Evolutionary conservation across 352 stramenopile species (phyloP).

Genomic region (Globisporangium emineosum): DNA sequence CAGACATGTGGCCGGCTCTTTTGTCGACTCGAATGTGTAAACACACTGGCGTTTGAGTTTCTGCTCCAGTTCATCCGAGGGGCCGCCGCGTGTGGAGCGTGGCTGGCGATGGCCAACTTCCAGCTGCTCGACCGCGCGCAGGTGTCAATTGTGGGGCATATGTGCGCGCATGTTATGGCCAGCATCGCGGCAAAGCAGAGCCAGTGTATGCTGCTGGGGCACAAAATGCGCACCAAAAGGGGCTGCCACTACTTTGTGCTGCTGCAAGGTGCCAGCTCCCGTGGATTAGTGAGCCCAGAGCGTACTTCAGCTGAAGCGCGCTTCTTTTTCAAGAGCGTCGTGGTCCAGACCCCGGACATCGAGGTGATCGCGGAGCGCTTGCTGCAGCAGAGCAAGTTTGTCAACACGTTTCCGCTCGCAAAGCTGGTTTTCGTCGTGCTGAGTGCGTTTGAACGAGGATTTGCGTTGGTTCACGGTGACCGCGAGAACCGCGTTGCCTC

Average conservation of each 20-base stretch:
- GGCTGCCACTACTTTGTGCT: constrained; percentile 41
- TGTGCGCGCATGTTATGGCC: constrained; percentile 53
- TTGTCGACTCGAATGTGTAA: constrained; percentile 34
- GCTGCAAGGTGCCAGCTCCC: neutral
- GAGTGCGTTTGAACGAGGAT: constrained; percentile 26
- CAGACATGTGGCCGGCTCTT: constrained; percentile 50
- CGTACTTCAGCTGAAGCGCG: constrained; percentile 8
- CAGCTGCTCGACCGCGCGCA: constrained; percentile 22
- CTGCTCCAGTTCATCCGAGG: constrained; percentile 51
- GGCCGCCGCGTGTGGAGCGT: constrained; percentile 44
- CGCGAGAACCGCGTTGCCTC: neutral
- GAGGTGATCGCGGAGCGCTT: constrained; percentile 41
- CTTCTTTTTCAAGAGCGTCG: constrained; percentile 43
- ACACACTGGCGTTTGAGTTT: constrained; percentile 24
- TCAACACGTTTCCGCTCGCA: constrained; percentile 26
- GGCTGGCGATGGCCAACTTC: constrained; percentile 45
- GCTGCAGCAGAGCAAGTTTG: constrained; percentile 34
- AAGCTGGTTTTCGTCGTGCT: constrained; percentile 35
- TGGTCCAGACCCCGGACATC: constrained; percentile 35
- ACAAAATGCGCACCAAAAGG: constrained; percentile 40
- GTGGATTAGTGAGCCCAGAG: too few relatives aligned
- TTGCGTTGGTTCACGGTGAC: constrained; percentile 16
- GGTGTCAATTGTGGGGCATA: constrained; percentile 25
- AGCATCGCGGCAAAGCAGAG: constrained; percentile 30
- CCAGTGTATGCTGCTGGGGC: constrained; percentile 37